Evolutionary conservation across 345 rosid genomes (phyloP), one percentile per base, ranked within the genome.

Genomic region (Populus euphratica): DNA sequence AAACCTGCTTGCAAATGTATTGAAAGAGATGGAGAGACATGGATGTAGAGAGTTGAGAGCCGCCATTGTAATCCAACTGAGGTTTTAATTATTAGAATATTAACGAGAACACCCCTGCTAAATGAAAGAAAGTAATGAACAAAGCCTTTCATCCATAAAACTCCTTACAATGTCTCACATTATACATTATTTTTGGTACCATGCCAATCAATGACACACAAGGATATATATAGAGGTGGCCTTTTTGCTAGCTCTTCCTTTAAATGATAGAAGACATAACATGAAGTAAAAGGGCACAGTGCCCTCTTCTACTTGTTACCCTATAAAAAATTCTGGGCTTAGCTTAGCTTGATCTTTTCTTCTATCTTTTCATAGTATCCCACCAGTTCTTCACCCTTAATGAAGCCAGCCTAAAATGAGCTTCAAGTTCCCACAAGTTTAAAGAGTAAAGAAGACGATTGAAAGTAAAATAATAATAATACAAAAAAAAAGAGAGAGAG

Each of bases 331-430:
- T 10, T 73, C 20, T 64, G 79, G 86, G 71, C 65, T 61, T 44
- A 69, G 74, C 59, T 69, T 54, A 69, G 74, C 77, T 75, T 73
- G 78, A 76, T 76, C 49, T 25, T 73, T 56, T 76, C 72, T 61
- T 79, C 66, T 29, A 54, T 27, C 29, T 61, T 59, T 54, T 64
- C 69, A 36, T 62, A 73, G 74, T 50, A 68, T 76, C 68, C 73
- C 73, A 47, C 64, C 64, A 59, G 29, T 23, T n/a, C 29, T 62
- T 70, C 76, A 73, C 73, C 68, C 56, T 27, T 17, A 69, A 44
- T 80, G 87, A 87, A 87, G 88, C 88, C 85, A 84, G 68, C 78
- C 87, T 84, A 84, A 88, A 82, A 86, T 78, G 64, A 84, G 86
- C 86, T 86, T 84, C 86, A 76, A 76, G 74, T 61, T 73, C 82